Conservation (phyloP, 768 basidiomycete species). For the Rhizopogon roseolus region DNA sequence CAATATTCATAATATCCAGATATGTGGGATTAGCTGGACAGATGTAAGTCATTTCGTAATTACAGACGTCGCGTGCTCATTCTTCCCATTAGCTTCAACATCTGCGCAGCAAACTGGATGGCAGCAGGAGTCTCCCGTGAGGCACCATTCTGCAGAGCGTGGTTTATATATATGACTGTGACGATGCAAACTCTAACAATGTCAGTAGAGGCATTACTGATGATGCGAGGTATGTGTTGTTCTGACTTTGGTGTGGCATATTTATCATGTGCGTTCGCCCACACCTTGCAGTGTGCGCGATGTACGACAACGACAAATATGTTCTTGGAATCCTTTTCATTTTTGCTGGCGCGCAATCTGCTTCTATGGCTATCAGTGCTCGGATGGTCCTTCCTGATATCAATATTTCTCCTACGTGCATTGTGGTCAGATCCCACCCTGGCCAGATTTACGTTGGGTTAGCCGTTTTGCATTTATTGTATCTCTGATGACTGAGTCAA, state of each 20-base stretch:
- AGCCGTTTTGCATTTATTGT: neutral
- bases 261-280: neutral
- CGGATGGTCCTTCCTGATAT: slow-evolving; percentile 5
- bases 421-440: slow-evolving; percentile 8
- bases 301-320: slow-evolving; percentile 8
- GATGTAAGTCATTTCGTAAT: slow-evolving; percentile 8
- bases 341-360: slow-evolving; percentile 7
- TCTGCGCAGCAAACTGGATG: slow-evolving; percentile 18
- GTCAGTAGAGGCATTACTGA: slow-evolving; percentile 8
- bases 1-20: slow-evolving; percentile 8
- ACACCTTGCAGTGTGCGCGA: slow-evolving; percentile 9
- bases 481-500: neutral
- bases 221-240: slow-evolving; percentile 13
- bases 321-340: slow-evolving; percentile 8
- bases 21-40: slow-evolving; percentile 14
- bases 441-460: slow-evolving; percentile 17
- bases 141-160: slow-evolving; percentile 6
- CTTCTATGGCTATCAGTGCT: slow-evolving; percentile 15
- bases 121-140: slow-evolving; percentile 1
- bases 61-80: neutral
- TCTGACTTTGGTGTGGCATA: neutral
- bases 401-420: slow-evolving; percentile 11
- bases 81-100: slow-evolving; percentile 11
- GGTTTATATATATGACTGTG: slow-evolving; percentile 14
- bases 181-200: slow-evolving; percentile 11